phyloP scores from a whole-genome alignment of 768 basidiomycete genomes.

The Leccinum broughii region DNA sequence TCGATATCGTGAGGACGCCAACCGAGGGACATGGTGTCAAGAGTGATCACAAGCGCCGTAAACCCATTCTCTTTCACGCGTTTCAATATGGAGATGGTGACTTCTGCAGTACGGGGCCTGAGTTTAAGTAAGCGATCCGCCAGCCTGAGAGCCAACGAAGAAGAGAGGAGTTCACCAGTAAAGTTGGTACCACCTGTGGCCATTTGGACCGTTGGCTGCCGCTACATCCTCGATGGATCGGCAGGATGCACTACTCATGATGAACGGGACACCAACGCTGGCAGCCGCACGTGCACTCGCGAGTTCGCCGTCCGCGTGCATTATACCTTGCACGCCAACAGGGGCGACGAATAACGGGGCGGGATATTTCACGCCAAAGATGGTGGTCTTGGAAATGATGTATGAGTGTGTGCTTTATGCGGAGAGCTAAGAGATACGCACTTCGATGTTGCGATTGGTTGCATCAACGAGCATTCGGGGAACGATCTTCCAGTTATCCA shows the following conservation, averaged over 20 bases:
- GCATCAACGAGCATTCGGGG: constrained; percentile 75
- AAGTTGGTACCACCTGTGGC: constrained; percentile 77
- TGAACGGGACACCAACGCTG: constrained; percentile 63
- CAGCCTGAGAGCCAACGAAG: not conserved
- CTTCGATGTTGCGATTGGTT: constrained; percentile 59
- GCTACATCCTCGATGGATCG: constrained; percentile 81
- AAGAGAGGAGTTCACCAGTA: constrained; percentile 57
- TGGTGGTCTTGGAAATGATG: constrained; percentile 50
- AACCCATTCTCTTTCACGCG: constrained; percentile 69
- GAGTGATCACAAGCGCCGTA: constrained; percentile 71
- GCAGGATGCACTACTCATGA: constrained; percentile 73
- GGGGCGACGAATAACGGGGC: constrained; percentile 69
- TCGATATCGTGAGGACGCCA: constrained; percentile 79
- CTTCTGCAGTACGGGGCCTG: constrained; percentile 63
- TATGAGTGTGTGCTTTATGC: not conserved
- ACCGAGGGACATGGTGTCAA: constrained; percentile 72
- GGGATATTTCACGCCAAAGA: constrained; percentile 66
- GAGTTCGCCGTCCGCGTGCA: constrained; percentile 70
- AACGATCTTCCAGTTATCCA: constrained; percentile 72
- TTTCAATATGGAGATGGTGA: constrained; percentile 62
- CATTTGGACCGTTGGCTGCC: constrained; percentile 58
- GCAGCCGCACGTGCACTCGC: constrained; percentile 66
- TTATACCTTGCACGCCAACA: constrained; percentile 77
- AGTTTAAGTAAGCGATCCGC: not conserved
- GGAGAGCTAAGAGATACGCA: constrained; percentile 26